Percentiles rank a stretch among this genome's conserved stretches.
Conservation (phyloP, 306 rosid species). For the Heteromeles arbutifolia region DNA sequence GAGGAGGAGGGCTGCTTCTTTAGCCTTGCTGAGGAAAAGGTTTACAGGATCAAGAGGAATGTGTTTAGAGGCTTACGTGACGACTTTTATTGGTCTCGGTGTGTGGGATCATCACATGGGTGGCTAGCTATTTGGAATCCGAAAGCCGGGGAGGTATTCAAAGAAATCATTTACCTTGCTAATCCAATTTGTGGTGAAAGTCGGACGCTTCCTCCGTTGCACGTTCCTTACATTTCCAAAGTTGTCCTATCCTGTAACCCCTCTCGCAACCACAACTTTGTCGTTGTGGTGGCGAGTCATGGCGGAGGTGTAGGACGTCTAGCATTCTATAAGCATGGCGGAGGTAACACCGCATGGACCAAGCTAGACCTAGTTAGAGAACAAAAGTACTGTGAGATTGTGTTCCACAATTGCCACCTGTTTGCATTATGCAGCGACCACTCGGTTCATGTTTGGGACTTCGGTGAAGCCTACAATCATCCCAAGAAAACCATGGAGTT, state of each 20-base stretch:
- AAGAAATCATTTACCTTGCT: background rate
- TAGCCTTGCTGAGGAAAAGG: background rate
- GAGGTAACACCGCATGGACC: background rate
- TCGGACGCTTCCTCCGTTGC: background rate
- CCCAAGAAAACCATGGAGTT: background rate
- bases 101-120: slow-evolving; percentile 8
- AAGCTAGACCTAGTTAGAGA: background rate
- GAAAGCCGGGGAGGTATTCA: background rate
- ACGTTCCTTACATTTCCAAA: background rate
- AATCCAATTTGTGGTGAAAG: background rate
- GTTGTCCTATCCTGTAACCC: background rate
- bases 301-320: background rate
- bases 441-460: background rate
- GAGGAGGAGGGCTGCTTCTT: slow-evolving; percentile 2
- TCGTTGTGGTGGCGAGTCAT: background rate
- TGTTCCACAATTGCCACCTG: background rate
- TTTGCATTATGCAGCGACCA: background rate
- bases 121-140: background rate
- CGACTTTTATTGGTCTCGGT: background rate
- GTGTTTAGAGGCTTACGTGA: background rate
- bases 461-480: background rate
- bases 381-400: background rate
- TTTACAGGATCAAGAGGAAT: background rate
- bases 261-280: background rate
- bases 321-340: background rate